Percentiles rank a stretch among this genome's conserved stretches.
phyloP scores from a whole-genome alignment of 2,329 filamentous ascomycete genomes.

The Cordyceps cicadae region DNA sequence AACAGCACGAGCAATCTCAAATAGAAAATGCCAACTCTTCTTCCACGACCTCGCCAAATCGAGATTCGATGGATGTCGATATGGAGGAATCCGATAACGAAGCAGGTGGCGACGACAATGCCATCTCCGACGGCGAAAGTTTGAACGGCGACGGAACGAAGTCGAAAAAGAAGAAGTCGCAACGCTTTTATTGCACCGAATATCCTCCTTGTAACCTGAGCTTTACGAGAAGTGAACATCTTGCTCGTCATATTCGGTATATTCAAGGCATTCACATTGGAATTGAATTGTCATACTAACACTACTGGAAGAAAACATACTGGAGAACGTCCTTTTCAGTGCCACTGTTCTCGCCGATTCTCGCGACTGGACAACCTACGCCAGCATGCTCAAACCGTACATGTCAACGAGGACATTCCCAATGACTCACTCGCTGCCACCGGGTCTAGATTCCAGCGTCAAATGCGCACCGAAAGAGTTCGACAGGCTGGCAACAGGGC shows the following conservation, averaged over 20 bases:
- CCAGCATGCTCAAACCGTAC: conserved; percentile 95
- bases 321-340: conserved; percentile 91
- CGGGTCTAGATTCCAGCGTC: conserved; percentile 83
- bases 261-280: not conserved
- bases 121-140: conserved; percentile 56
- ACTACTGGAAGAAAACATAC: conserved; percentile 70
- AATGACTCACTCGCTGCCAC: conserved; percentile 87
- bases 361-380: conserved; percentile 90
- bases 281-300: not conserved
- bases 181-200: conserved; percentile 92
- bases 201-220: conserved; percentile 90
- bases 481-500: conserved; percentile 63
- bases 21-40: conserved; percentile 26
- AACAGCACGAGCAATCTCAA: conserved; percentile 17
- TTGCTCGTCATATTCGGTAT: conserved; percentile 88
- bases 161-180: conserved; percentile 93
- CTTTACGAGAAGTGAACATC: conserved; percentile 91
- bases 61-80: conserved; percentile 60
- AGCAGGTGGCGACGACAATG: conserved; percentile 37
- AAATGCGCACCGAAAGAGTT: conserved; percentile 80
- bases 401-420: conserved; percentile 95
- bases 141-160: conserved; percentile 56
- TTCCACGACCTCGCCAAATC: conserved; percentile 39
- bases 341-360: conserved; percentile 87
- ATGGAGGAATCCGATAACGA: conserved; percentile 71